Percentiles rank a stretch among this genome's conserved stretches.
Evolutionary conservation across 148 eudicot genomes (phyloP).

Genomic region (Salicornia ramosissima): DNA sequence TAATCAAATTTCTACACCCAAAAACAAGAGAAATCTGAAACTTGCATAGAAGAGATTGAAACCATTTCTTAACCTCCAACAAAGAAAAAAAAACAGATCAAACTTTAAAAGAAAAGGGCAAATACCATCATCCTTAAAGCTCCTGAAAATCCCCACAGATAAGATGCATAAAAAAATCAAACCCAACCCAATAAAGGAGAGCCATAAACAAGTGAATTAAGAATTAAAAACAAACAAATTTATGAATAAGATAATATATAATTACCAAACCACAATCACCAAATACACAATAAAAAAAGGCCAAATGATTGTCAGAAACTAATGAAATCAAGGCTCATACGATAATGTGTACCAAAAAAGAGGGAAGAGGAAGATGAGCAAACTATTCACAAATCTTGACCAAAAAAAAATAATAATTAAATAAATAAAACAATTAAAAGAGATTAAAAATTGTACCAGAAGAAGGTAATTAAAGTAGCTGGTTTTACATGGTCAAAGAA

Average conservation of each 20-base stretch:
- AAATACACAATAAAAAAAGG: constrained; percentile 8
- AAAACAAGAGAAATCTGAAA: neutral
- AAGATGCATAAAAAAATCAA: constrained; percentile 22
- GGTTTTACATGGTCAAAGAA: neutral
- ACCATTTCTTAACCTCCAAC: neutral
- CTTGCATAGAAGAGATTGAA: neutral
- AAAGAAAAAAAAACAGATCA: neutral
- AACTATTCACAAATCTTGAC: constrained; percentile 4
- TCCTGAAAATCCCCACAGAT: constrained; percentile 16
- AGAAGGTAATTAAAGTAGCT: neutral
- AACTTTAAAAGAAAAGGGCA: constrained; percentile 15
- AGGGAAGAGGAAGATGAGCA: neutral
- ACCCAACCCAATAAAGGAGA: constrained; percentile 4
- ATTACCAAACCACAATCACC: neutral
- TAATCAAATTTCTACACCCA: neutral
- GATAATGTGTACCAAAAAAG: neutral
- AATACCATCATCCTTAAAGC: neutral
- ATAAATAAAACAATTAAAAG: neutral
- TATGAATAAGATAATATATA: constrained; percentile 2
- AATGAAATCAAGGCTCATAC: neutral
- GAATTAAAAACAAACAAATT: constrained; percentile 12
- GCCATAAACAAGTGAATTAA: constrained; percentile 9
- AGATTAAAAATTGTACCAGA: constrained; percentile 3
- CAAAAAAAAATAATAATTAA: neutral
- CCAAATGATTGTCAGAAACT: constrained; percentile 15